phyloP scores from a whole-genome alignment of 2,329 filamentous ascomycete species.

The Madurella mycetomatis region DNA sequence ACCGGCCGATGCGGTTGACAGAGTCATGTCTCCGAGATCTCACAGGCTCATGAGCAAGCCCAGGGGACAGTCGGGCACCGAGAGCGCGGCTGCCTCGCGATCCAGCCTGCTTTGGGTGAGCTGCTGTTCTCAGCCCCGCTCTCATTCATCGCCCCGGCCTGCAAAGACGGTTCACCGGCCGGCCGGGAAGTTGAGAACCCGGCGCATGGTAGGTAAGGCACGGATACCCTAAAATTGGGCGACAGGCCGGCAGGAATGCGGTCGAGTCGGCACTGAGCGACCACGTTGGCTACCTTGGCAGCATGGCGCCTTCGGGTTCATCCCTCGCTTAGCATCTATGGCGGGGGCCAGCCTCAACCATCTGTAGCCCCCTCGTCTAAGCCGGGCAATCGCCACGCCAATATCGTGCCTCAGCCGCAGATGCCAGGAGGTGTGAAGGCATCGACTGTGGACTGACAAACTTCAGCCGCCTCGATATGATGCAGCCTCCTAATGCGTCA shows the following conservation, averaged over 20 bases:
- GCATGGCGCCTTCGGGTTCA: too few species aligned
- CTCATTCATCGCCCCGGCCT: too few species aligned
- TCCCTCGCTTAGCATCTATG: neutral
- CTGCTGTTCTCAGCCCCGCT: neutral
- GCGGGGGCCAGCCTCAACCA: neutral
- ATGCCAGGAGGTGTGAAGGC: neutral
- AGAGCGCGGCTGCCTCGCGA: neutral
- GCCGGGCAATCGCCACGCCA: neutral
- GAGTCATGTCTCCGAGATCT: neutral
- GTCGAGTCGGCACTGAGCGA: too few species aligned
- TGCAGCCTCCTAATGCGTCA: neutral
- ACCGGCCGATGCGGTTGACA: neutral
- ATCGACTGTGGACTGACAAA: neutral
- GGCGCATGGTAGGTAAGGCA: too few species aligned
- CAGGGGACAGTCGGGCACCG: neutral
- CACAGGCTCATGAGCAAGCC: neutral
- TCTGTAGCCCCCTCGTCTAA: neutral
- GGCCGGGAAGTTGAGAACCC: too few species aligned
- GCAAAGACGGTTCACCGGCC: too few species aligned
- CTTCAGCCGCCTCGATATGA: neutral
- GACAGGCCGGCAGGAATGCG: too few species aligned
- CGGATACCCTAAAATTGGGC: too few species aligned
- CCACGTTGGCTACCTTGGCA: too few species aligned
- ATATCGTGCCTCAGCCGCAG: neutral
- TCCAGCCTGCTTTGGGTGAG: neutral